These are phyloP conservation scores for Dendryphion nanum DNA, from an alignment of 2,329 filamentous ascomycete genomes.

Conservation along the genomic window DNA sequence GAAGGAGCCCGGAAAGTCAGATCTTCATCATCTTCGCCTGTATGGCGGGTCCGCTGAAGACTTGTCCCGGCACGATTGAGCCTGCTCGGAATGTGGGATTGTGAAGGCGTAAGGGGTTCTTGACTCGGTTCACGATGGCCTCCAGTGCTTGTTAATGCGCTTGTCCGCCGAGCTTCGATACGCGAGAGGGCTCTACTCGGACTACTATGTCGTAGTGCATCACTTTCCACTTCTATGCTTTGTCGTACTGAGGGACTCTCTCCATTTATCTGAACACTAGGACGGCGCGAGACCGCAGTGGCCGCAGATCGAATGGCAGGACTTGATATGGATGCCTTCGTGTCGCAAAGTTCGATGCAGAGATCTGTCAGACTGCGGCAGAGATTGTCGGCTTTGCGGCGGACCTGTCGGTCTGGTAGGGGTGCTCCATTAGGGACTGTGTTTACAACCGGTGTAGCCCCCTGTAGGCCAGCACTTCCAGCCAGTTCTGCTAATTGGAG, in stretches of 20 bases:
- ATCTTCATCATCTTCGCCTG: conserved; percentile 36
- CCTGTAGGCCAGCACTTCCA: conserved; percentile 66
- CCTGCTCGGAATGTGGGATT: conserved; percentile 23
- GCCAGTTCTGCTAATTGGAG: conserved; percentile 76
- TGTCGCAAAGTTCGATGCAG: conserved; percentile 69
- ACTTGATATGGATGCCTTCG: conserved; percentile 27
- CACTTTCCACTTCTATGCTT: conserved; percentile 38
- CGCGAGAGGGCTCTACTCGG: conserved; percentile 41
- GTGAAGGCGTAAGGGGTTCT: conserved; percentile 20
- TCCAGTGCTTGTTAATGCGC: conserved; percentile 16
- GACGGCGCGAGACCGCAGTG: conserved; percentile 25
- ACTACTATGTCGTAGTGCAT: conserved; percentile 26
- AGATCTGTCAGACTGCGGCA: conserved; percentile 92
- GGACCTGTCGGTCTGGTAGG: conserved; percentile 76
- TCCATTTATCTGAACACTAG: conserved; percentile 36
- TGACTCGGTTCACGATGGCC: conserved; percentile 32
- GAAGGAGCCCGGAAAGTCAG: conserved; percentile 46
- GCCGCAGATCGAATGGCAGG: conserved; percentile 28
- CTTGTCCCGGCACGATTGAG: conserved; percentile 39
- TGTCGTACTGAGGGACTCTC: conserved; percentile 31
- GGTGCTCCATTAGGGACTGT: conserved; percentile 60
- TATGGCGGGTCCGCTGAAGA: conserved; percentile 35
- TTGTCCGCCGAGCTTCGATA: conserved; percentile 46
- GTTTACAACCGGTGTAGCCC: conserved; percentile 61
- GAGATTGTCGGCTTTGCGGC: conserved; percentile 87